Evolutionary conservation across 306 rosid genomes (phyloP).

Genomic region (Oemleria cerasiformis): DNA sequence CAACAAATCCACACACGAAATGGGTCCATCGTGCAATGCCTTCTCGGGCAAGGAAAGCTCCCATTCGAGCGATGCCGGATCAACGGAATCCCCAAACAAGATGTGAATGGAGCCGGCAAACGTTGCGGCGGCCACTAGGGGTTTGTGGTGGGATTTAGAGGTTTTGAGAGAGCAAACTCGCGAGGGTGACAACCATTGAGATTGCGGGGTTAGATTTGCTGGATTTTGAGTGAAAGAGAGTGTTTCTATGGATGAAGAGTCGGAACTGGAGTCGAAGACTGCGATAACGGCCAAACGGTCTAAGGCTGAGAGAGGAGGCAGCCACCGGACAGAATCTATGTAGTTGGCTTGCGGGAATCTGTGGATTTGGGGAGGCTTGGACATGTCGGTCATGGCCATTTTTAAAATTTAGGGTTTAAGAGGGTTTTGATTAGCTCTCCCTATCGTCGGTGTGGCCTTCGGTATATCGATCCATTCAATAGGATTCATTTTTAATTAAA

Average conservation of each 20-base stretch:
- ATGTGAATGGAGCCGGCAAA: slow-evolving; percentile 66
- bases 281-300: slow-evolving; percentile 66
- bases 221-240: slow-evolving; percentile 45
- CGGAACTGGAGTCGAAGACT: slow-evolving; percentile 54
- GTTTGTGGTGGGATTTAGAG: slow-evolving; percentile 46
- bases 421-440: not conserved
- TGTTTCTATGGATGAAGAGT: slow-evolving; percentile 49
- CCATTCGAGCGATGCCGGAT: slow-evolving; percentile 42
- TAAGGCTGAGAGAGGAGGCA: slow-evolving; percentile 61
- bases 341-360: slow-evolving; percentile 64
- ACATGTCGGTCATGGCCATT: slow-evolving; percentile 44
- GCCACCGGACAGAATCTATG: slow-evolving; percentile 83
- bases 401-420: slow-evolving; percentile 31
- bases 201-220: slow-evolving; percentile 39
- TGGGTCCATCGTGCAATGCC: slow-evolving; percentile 41
- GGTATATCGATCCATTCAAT: too few species aligned
- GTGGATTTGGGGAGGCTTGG: slow-evolving; percentile 45
- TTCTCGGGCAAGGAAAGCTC: slow-evolving; percentile 58
- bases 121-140: slow-evolving; percentile 60
- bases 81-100: slow-evolving; percentile 42
- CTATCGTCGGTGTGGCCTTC: too few species aligned
- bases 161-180: slow-evolving; percentile 64
- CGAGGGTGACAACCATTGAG: slow-evolving; percentile 51
- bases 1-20: slow-evolving; percentile 58
- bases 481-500: too few species aligned